Base-by-base conservation (phyloP, 805 yeast species). In the Nematodospora valgi region DNA sequence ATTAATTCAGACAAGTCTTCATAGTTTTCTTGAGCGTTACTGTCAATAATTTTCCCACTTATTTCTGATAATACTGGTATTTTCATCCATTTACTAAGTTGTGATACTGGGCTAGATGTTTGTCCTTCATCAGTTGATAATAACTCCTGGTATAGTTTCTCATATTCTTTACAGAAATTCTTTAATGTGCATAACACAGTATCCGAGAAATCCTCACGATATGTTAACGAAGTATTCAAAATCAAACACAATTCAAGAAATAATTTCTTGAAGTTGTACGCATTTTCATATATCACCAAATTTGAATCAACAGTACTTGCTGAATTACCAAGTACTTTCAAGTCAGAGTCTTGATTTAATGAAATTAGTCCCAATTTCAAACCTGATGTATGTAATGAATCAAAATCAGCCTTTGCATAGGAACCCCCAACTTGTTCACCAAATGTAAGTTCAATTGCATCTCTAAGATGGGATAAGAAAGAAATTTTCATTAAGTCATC, bases 381-480 rank as follows among this genome's bases (percentile, higher is more conserved):
- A 2, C 49, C 49, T 9, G 33, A 31, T 7, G 30, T 31, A 6
- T 34, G 30, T 4, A 36, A 12, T 8, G 32, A 33, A 13, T 31
- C 36, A 12, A 24, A 33, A 8, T n/a, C n/a, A n/a, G n/a, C n/a
- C 9, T 12, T 23, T 3, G 34, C 37, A 22, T 29, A 36, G 3
- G 30, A 32, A 10, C 44, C 46, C 3, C 58, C 63, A 37, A 64
- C 52, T 23, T 49, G 47, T 13, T 65, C 70, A 7, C 70, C 70
- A 48, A 83, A 82, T 10, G 77, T 68, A 23, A 57, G 49, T 21
- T 70, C 62, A 14, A 87, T 59, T 1, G 80, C 73, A 23, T 68
- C 72, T 31, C 78, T 78, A 11, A 88, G 64, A 27, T 77, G 76
- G 1, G 87, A 78, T 30, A 83, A 64, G 48, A 82, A 87, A 4